These are phyloP conservation scores for Cladosporium sp. DNA, from an alignment of 2,329 filamentous ascomycete species.

Conservation along the genomic window DNA sequence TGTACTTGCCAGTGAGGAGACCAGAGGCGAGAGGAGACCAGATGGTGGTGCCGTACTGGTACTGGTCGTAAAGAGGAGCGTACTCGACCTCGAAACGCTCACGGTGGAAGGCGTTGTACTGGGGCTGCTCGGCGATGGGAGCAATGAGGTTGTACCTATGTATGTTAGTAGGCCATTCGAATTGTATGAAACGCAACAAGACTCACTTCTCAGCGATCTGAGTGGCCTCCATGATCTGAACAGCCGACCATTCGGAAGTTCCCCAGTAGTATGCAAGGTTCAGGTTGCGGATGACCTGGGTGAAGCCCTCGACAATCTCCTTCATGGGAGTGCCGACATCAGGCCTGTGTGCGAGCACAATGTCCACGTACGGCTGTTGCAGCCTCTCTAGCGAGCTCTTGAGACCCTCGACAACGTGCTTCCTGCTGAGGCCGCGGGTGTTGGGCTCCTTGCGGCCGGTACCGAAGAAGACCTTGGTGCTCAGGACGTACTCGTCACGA, in stretches of 20 bases:
- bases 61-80: slow-evolving; percentile 57
- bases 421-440: slow-evolving; percentile 51
- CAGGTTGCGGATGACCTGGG: slow-evolving; percentile 53
- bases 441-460: slow-evolving; percentile 58
- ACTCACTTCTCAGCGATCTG: slow-evolving; percentile 49
- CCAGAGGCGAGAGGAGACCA: slow-evolving; percentile 59
- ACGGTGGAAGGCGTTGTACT: slow-evolving; percentile 63
- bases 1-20: slow-evolving; percentile 64
- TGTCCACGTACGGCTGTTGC: slow-evolving; percentile 65
- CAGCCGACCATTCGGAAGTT: slow-evolving; percentile 61
- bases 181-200: not conserved
- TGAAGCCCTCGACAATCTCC: slow-evolving; percentile 60
- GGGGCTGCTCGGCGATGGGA: slow-evolving; percentile 55
- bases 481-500: slow-evolving; percentile 48
- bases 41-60: slow-evolving; percentile 58
- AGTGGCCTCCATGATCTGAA: slow-evolving; percentile 60
- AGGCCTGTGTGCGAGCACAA: slow-evolving; percentile 63
- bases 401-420: slow-evolving; percentile 59
- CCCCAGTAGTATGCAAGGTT: slow-evolving; percentile 65
- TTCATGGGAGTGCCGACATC: slow-evolving; percentile 51
- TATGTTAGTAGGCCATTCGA: not conserved
- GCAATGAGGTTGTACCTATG: slow-evolving; percentile 58
- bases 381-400: slow-evolving; percentile 60
- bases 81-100: slow-evolving; percentile 64
- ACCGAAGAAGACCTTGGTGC: slow-evolving; percentile 54